Conservation (phyloP, 495 filamentous ascomycete genomes). For the Hypoxylon lenormandii region DNA sequence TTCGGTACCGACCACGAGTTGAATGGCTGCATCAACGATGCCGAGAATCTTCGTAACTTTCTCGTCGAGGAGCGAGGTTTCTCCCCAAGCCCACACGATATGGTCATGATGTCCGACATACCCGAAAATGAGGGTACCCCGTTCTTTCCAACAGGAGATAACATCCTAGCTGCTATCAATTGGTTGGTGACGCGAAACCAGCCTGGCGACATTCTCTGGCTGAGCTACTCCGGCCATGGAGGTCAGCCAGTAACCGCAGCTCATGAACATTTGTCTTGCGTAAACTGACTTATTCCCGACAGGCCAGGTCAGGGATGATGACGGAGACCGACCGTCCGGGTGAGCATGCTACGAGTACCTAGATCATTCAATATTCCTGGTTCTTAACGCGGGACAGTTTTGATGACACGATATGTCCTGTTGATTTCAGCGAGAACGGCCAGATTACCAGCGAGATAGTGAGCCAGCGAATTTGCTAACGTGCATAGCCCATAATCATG, state of each 20-base stretch:
- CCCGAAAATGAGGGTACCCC: constrained; percentile 61
- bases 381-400: constrained; percentile 54
- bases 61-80: constrained; percentile 63
- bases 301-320: constrained; percentile 61
- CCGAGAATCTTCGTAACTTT: constrained; percentile 63
- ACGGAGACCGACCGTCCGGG: constrained; percentile 61
- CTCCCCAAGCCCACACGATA: constrained; percentile 60
- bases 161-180: constrained; percentile 68
- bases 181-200: constrained; percentile 67
- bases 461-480: constrained; percentile 2
- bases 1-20: constrained; percentile 64
- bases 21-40: constrained; percentile 69
- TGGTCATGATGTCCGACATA: constrained; percentile 67
- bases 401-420: constrained; percentile 69
- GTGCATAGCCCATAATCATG: not conserved
- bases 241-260: constrained; percentile 40
- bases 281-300: not conserved
- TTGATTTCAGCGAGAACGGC: constrained; percentile 64
- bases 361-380: constrained; percentile 19
- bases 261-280: not conserved
- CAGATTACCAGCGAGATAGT: constrained; percentile 65
- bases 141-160: constrained; percentile 66
- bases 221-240: constrained; percentile 72
- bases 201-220: constrained; percentile 62
- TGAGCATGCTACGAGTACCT: constrained; percentile 30